Conservation (phyloP, 2,329 filamentous ascomycete species). For the Cladophialophora bantiana region DNA sequence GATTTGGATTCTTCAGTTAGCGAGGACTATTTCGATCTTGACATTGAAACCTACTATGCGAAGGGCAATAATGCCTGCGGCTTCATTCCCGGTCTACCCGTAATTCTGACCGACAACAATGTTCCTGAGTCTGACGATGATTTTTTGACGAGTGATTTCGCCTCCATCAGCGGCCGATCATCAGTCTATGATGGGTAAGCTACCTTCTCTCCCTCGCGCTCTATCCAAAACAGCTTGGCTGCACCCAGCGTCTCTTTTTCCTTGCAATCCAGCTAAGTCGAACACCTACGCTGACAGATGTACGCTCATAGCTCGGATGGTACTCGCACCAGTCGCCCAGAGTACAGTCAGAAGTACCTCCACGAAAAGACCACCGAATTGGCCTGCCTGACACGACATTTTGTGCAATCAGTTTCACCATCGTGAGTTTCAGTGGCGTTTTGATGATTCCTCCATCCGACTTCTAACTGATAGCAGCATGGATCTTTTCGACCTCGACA, state of each 20-base stretch:
- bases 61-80: constrained; percentile 40
- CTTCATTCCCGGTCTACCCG: constrained; percentile 38
- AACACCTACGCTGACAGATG: not conserved
- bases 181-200: constrained; percentile 32
- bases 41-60: constrained; percentile 39
- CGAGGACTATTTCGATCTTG: constrained; percentile 40
- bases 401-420: constrained; percentile 46
- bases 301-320: constrained; percentile 27
- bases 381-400: constrained; percentile 49
- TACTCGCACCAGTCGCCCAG: constrained; percentile 28
- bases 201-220: not conserved
- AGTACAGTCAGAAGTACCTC: constrained; percentile 37
- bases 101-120: constrained; percentile 36
- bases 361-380: constrained; percentile 42
- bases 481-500: constrained; percentile 51
- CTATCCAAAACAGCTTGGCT: not conserved
- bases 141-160: constrained; percentile 35
- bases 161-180: constrained; percentile 34
- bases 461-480: constrained; percentile 40
- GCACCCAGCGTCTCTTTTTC: not conserved
- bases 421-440: constrained; percentile 33
- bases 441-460: not conserved
- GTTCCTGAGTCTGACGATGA: constrained; percentile 37
- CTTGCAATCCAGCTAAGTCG: not conserved
- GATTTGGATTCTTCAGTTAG: constrained; percentile 34